Evolutionary conservation across 257 asterid species (phyloP), one percentile per base, ranked within the genome.

Genomic region (Handroanthus guayacan): DNA sequence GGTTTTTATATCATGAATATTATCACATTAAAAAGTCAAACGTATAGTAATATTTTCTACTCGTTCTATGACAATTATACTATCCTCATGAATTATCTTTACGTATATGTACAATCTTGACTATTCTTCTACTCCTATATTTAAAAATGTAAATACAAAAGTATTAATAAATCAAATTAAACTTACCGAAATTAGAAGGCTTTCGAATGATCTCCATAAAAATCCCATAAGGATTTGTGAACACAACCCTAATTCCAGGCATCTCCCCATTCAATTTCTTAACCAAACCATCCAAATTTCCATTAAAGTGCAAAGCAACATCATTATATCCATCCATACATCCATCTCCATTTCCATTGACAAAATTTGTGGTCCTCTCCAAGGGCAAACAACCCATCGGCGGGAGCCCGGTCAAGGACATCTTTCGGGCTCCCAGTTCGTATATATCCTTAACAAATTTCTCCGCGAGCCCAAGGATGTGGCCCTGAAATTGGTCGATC

Each of bases 371-470:
- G 14, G 90, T 72, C 79, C 98, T 87, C 82, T 94, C 98, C 73
- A 94, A 25, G 2, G 97, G 98, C 62, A 94, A 69, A 75, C 98
- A 94, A 4, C 98, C 98, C 97, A 94, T 94, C 17, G 98, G 98
- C 1, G 97, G 97, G 11, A 94, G 86, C 64, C 93, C 97, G 4
- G 93, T 84, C 12, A 94, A 50, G 1, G 88, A 84, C 20, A 94
- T 86, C 63, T 94, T 92, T 1, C 97, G 82, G 2, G 95, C 97
- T 5, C 99, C 99, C 69, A 91, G 18, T 0, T 36, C 47, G 73
- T 95, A 92, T 2, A 95, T 75, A 2, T 89, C 85, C 67, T 60
- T 80, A 13, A 89, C 74, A 9, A 95, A 92, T 3, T 78, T 64
- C 84, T 86, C 95, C 0, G 89, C 97, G 0, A 86, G 63, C 36